Percentiles rank a stretch among this genome's conserved stretches.
phyloP scores from a whole-genome alignment of 2,329 filamentous ascomycete genomes.

The Claviceps sp. region DNA sequence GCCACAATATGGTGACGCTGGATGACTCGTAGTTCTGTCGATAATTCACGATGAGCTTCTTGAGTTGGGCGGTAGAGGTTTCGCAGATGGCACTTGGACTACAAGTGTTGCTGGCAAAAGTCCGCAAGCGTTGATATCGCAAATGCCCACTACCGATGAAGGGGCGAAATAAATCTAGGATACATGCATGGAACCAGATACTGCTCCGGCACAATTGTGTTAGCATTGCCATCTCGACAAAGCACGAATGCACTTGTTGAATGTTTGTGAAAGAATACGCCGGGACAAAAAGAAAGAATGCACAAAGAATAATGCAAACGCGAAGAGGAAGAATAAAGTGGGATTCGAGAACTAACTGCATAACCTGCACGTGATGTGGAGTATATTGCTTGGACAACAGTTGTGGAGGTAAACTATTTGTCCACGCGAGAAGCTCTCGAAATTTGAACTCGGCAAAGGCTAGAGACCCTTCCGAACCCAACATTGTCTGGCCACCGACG shows the following conservation, averaged over 20 bases:
- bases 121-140: constrained; percentile 9
- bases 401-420: constrained; percentile 12
- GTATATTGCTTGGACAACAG: constrained; percentile 9
- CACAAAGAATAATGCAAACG: neutral
- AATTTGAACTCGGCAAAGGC: constrained; percentile 18
- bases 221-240: too few species aligned
- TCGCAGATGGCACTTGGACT: constrained; percentile 14
- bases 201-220: neutral
- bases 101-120: constrained; percentile 13
- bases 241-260: too few species aligned
- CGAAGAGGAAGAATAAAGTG: neutral
- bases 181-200: constrained; percentile 11
- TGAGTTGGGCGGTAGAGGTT: constrained; percentile 23
- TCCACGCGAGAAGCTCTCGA: constrained; percentile 21
- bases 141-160: constrained; percentile 8
- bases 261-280: too few species aligned
- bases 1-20: constrained; percentile 22
- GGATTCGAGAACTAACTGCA: constrained; percentile 5
- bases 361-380: constrained; percentile 16
- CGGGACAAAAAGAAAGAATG: neutral
- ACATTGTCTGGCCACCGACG: constrained; percentile 6
- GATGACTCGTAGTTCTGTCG: constrained; percentile 17
- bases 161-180: constrained; percentile 13
- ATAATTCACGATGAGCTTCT: constrained; percentile 20
- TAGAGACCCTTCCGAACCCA: constrained; percentile 3